Evolutionary conservation across 1,139 yeast species (phyloP).

Genomic region (Scheffersomyces quercinus): DNA sequence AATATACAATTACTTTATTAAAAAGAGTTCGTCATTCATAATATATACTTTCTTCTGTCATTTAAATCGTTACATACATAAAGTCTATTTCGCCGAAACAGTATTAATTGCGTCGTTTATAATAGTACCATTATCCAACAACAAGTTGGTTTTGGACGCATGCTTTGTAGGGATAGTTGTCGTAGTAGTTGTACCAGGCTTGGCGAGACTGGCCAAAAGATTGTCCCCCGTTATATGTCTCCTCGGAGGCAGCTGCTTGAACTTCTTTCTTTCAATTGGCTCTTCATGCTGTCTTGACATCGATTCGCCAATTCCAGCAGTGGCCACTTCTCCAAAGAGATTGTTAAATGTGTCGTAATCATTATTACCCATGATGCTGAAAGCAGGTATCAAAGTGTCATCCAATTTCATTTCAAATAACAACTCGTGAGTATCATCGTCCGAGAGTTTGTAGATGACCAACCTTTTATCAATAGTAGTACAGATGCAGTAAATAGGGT

Average conservation of each 20-base stretch:
- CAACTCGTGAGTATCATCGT: constrained; percentile 16
- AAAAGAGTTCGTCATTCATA: too few species aligned
- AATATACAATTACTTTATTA: too few species aligned
- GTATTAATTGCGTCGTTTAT: constrained; percentile 1
- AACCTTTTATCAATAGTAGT: constrained; percentile 24
- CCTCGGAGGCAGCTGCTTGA: not conserved
- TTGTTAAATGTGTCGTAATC: constrained; percentile 9
- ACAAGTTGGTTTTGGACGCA: not conserved
- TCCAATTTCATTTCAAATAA: constrained; percentile 11
- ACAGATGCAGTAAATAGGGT: constrained; percentile 26
- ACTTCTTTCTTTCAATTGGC: constrained; percentile 1
- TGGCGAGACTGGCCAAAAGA: not conserved
- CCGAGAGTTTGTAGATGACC: constrained; percentile 26
- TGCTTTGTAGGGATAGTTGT: not conserved
- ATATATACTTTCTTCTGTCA: too few species aligned
- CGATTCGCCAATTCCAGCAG: not conserved
- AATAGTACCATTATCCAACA: not conserved
- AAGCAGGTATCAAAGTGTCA: constrained; percentile 7
- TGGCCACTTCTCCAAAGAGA: constrained; percentile 9
- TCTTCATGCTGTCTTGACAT: not conserved
- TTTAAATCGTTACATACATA: constrained; percentile 1
- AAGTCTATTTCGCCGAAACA: constrained; percentile 9
- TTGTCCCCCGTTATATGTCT: not conserved
- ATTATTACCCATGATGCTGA: constrained; percentile 9
- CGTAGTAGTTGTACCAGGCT: too few species aligned